These are phyloP conservation scores for Pseudonitzschia delicatissima DNA, from an alignment of 108 stramenopile species.

Conservation along the genomic window DNA sequence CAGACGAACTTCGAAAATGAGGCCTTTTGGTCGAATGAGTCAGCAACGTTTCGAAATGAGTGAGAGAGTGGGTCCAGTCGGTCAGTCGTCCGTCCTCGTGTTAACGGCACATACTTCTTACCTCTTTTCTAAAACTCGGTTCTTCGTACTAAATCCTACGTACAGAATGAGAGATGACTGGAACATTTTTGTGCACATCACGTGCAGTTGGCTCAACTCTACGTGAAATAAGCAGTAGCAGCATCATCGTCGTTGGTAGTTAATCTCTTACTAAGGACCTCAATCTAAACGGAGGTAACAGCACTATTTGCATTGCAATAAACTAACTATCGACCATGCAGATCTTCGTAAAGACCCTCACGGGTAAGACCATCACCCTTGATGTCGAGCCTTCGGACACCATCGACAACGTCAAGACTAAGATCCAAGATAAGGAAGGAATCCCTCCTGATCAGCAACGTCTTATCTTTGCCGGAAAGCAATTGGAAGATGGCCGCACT, in stretches of 20 bases:
- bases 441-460: slow-evolving; percentile 99
- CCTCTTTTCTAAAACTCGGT: slow-evolving; percentile 2
- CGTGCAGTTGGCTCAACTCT: neutral
- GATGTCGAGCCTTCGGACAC: slow-evolving; percentile 98
- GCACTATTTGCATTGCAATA: neutral
- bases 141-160: neutral
- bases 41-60: too few species aligned
- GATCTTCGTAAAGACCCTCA: slow-evolving; percentile 98
- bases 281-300: neutral
- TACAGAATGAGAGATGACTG: neutral
- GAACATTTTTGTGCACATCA: neutral
- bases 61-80: too few species aligned
- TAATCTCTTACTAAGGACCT: too few species aligned
- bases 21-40: too few species aligned
- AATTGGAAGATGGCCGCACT: slow-evolving; percentile 99
- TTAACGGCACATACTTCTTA: slow-evolving; percentile 8
- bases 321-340: slow-evolving; percentile 59
- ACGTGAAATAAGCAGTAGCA: too few species aligned
- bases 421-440: slow-evolving; percentile 99
- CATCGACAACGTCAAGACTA: slow-evolving; percentile 98
- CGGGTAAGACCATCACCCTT: slow-evolving; percentile 99
- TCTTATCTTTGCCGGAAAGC: slow-evolving; percentile 98
- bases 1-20: too few species aligned
- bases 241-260: too few species aligned
- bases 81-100: too few species aligned